Conservation (phyloP, 495 filamentous ascomycete genomes). For the Aspergillus sclerotiicarbonarius region DNA sequence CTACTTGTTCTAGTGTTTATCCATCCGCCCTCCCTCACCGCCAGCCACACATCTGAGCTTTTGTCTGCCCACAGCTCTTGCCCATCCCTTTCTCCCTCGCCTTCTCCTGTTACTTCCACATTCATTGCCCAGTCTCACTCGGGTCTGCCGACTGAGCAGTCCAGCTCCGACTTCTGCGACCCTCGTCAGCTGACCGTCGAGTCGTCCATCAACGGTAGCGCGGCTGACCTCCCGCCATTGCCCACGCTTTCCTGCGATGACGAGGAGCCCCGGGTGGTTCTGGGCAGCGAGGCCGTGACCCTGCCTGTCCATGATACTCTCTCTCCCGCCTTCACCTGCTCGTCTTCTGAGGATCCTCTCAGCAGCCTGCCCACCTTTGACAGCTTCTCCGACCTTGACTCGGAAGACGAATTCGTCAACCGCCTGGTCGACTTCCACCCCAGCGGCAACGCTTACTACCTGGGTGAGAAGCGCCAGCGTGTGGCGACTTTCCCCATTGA, state of each 20-base stretch:
- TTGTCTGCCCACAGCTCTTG: constrained; percentile 66
- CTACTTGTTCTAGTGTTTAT: constrained; percentile 65
- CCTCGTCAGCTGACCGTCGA: constrained; percentile 87
- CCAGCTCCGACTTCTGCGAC: constrained; percentile 74
- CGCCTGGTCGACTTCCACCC: constrained; percentile 70
- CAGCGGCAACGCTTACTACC: constrained; percentile 55
- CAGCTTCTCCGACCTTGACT: constrained; percentile 86
- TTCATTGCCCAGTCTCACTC: constrained; percentile 63
- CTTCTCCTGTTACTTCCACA: constrained; percentile 65
- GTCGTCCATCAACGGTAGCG: constrained; percentile 51
- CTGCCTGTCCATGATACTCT: constrained; percentile 51
- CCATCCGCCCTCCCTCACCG: constrained; percentile 66
- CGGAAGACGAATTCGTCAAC: constrained; percentile 83
- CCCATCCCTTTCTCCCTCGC: constrained; percentile 79
- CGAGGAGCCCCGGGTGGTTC: constrained; percentile 72
- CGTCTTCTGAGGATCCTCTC: constrained; percentile 44
- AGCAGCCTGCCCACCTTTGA: constrained; percentile 75
- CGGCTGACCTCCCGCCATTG: constrained; percentile 65
- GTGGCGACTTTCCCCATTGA: constrained; percentile 65
- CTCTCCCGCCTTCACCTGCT: constrained; percentile 47
- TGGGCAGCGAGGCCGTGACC: constrained; percentile 64
- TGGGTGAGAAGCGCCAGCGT: constrained; percentile 76
- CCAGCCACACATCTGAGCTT: constrained; percentile 65
- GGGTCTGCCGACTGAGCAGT: constrained; percentile 37
- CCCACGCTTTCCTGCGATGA: constrained; percentile 69